Conservation (phyloP, 208 protist genomes). For the Lotmaria passim region DNA sequence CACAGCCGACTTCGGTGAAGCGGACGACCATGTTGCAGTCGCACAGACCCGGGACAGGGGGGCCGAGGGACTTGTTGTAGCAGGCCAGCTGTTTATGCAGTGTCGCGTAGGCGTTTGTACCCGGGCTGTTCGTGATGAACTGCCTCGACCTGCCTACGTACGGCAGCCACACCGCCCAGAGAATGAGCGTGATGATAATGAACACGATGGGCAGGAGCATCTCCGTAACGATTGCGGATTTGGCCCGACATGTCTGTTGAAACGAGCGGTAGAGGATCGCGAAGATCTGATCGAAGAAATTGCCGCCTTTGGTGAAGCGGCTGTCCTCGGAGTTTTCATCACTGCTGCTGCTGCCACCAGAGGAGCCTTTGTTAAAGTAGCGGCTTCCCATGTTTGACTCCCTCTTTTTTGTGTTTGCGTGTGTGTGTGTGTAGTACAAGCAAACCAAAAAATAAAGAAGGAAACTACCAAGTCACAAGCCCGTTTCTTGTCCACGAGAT, state of each 20-base stretch:
- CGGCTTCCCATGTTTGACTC: too few species aligned
- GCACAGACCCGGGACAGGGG: constrained; percentile 24
- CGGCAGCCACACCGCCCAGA: constrained; percentile 40
- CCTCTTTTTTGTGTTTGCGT: too few species aligned
- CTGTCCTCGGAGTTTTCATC: background rate
- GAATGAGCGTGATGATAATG: constrained; percentile 40
- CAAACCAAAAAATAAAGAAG: too few species aligned
- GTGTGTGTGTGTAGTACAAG: too few species aligned
- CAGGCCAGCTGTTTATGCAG: constrained; percentile 25
- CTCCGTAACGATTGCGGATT: constrained; percentile 37
- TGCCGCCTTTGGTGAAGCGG: constrained; percentile 34
- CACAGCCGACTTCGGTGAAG: constrained; percentile 35
- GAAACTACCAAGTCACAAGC: too few species aligned
- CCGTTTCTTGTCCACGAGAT: too few species aligned
- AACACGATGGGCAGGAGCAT: constrained; percentile 59
- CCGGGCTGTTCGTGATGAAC: background rate
- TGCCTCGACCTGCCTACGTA: background rate
- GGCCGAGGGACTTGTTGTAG: constrained; percentile 25
- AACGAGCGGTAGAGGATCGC: constrained; percentile 51
- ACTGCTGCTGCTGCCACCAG: too few species aligned
- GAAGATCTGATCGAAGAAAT: constrained; percentile 47
- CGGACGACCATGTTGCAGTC: constrained; percentile 9
- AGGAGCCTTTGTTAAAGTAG: too few species aligned
- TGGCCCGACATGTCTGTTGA: constrained; percentile 39
- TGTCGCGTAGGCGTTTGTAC: too few species aligned